Percentiles rank a stretch among this genome's conserved stretches.
Conservation (phyloP, 768 basidiomycete species). For the Ephemerocybe angulata region DNA sequence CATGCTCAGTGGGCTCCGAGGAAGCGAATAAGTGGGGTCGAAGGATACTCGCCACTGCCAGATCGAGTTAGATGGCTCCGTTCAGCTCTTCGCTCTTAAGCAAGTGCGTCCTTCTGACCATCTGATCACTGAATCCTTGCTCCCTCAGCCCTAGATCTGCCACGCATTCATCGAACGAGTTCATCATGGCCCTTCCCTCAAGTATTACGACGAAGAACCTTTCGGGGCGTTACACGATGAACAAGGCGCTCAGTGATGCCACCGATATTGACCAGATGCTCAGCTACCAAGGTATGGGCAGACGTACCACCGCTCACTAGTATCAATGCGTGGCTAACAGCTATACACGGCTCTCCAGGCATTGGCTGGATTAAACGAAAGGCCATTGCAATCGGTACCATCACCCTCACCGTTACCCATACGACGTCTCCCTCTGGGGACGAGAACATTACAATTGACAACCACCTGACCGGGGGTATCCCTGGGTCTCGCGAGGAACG, state of each 20-base stretch:
- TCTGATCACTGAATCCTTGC: too few species aligned
- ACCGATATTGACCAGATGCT: not conserved
- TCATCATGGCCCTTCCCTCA: constrained; percentile 1
- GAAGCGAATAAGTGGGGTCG: too few species aligned
- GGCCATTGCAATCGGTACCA: not conserved
- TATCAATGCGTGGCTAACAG: too few species aligned
- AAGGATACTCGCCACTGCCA: too few species aligned
- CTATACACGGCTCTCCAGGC: not conserved
- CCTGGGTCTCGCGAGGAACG: not conserved
- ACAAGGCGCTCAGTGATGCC: not conserved
- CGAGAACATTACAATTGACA: not conserved
- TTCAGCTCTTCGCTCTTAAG: too few species aligned
- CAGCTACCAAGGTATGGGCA: not conserved
- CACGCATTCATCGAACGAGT: too few species aligned
- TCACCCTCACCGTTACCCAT: not conserved
- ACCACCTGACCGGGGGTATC: not conserved
- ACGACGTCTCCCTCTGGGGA: not conserved
- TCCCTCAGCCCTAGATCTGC: too few species aligned
- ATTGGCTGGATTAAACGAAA: constrained; percentile 1
- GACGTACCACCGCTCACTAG: not conserved
- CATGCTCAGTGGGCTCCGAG: too few species aligned
- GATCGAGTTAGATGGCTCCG: too few species aligned
- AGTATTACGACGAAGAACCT: not conserved
- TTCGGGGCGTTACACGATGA: not conserved
- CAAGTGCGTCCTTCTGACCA: too few species aligned